phyloP scores from a whole-genome alignment of 306 rosid species.

The Lathyrus tuberosus region DNA sequence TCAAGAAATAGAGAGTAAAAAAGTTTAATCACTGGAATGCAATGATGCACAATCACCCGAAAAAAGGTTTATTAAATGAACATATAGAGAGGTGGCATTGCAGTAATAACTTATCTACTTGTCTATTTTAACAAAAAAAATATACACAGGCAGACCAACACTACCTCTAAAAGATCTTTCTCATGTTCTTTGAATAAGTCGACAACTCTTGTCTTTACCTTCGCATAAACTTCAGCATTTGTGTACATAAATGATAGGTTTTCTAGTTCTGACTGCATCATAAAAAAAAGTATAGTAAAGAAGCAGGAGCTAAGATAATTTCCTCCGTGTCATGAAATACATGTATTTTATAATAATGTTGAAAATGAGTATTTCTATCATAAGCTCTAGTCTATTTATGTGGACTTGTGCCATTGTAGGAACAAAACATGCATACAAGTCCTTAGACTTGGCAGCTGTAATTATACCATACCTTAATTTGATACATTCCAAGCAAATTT shows the following conservation, averaged over 20 bases:
- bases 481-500: constrained; percentile 98
- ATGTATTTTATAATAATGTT: constrained; percentile 20
- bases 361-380: constrained; percentile 19
- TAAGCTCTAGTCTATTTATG: constrained; percentile 17
- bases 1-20: constrained; percentile 41
- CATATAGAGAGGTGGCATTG: constrained; percentile 25
- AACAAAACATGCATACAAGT: constrained; percentile 32
- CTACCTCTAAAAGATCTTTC: constrained; percentile 92
- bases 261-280: no score
- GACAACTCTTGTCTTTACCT: constrained; percentile 83
- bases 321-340: constrained; percentile 20
- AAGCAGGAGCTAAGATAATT: no score
- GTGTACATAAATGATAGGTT: no score
- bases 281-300: no score
- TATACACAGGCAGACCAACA: constrained; percentile 32
- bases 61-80: constrained; percentile 24
- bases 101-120: constrained; percentile 20
- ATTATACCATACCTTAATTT: constrained; percentile 77
- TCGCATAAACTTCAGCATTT: constrained; percentile 91
- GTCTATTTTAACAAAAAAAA: constrained; percentile 27
- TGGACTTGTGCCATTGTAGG: constrained; percentile 17
- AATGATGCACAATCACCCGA: constrained; percentile 24
- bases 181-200: constrained; percentile 87
- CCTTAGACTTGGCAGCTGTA: constrained; percentile 4
- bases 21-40: constrained; percentile 42